phyloP scores from a whole-genome alignment of 2,329 filamentous ascomycete genomes.

The Aureobasidium sp. region DNA sequence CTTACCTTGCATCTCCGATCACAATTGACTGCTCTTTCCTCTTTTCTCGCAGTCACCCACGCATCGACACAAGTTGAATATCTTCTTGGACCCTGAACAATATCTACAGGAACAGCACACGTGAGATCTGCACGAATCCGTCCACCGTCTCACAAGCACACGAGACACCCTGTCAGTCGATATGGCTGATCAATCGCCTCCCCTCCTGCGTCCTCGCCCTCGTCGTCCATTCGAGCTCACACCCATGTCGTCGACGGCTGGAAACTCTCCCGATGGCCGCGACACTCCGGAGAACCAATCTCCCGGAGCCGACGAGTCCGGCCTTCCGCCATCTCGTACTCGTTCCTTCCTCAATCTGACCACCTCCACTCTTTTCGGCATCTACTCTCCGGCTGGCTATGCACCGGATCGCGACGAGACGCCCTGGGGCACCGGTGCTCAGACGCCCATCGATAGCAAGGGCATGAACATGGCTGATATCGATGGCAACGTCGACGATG shows the following conservation, averaged over 20 bases:
- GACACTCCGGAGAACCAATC: constrained; percentile 22
- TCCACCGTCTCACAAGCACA: background rate
- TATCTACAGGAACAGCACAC: background rate
- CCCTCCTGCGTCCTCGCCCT: constrained; percentile 55
- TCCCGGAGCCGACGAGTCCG: constrained; percentile 20
- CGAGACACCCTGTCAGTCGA: background rate
- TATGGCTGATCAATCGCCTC: constrained; percentile 14
- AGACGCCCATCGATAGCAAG: constrained; percentile 50
- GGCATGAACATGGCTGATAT: constrained; percentile 15
- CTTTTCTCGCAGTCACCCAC: background rate
- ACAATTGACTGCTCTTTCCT: background rate
- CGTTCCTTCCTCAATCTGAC: constrained; percentile 81
- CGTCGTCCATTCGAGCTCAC: constrained; percentile 63
- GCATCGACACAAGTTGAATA: background rate
- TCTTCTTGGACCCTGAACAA: background rate
- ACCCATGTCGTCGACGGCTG: constrained; percentile 35
- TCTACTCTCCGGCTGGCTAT: constrained; percentile 66
- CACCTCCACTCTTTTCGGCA: constrained; percentile 81
- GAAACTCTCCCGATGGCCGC: constrained; percentile 22
- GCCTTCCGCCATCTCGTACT: constrained; percentile 52
- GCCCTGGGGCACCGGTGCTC: constrained; percentile 71
- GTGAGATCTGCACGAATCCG: background rate
- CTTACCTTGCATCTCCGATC: background rate
- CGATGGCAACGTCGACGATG: constrained; percentile 10
- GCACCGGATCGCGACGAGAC: constrained; percentile 51